These are phyloP conservation scores for Triticum monococcum DNA, from an alignment of 176 grass and related monocot genomes.

Conservation along the genomic window DNA sequence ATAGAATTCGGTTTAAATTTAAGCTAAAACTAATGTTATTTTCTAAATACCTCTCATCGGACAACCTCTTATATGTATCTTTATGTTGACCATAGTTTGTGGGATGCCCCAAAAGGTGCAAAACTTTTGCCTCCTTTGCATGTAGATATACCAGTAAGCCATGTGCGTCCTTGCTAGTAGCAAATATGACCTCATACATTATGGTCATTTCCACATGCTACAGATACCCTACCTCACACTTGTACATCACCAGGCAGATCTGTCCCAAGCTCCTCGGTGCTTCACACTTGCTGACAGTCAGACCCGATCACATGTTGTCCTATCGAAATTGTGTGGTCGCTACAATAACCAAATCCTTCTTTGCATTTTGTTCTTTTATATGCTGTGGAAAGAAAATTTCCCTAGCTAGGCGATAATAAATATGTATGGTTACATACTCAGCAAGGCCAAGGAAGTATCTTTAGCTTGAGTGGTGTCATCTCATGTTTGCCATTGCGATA, in stretches of 20 bases:
- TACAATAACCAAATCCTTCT: not conserved
- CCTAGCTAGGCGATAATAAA: not conserved
- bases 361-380: not conserved
- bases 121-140: not conserved
- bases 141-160: not conserved
- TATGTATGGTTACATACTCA: not conserved
- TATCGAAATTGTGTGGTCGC: not conserved
- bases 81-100: not conserved
- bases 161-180: no score
- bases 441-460: slow-evolving; percentile 11
- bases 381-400: not conserved
- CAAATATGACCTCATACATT: no score
- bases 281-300: no score
- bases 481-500: slow-evolving; percentile 51
- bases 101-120: not conserved
- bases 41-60: not conserved
- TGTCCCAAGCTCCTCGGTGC: no score
- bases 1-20: not conserved
- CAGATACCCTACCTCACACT: no score
- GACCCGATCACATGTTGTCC: no score
- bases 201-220: no score
- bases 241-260: no score
- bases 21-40: not conserved
- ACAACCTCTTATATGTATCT: not conserved
- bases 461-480: slow-evolving; percentile 53